These are phyloP conservation scores for Wallacemonas sp. DNA, from an alignment of 208 protist species.

Conservation along the genomic window DNA sequence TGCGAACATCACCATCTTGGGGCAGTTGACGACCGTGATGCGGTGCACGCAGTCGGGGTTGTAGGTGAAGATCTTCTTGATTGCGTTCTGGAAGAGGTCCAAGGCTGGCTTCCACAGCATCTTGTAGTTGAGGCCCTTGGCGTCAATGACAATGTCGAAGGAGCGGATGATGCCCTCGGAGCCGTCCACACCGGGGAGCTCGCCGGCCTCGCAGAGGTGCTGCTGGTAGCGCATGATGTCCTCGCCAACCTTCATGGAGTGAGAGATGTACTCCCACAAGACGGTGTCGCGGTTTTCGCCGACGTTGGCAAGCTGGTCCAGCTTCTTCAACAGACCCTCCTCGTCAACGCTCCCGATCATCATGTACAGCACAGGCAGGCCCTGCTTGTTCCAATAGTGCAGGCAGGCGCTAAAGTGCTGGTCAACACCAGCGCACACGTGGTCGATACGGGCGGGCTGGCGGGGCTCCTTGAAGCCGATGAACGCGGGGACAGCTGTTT, in stretches of 20 bases:
- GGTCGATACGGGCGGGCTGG: conserved; percentile 21
- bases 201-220: conserved; percentile 9
- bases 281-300: conserved; percentile 28
- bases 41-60: conserved; percentile 60
- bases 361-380: conserved; percentile 36
- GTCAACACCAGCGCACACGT: conserved; percentile 27
- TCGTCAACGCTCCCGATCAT: conserved; percentile 31
- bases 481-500: conserved; percentile 15
- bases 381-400: conserved; percentile 43
- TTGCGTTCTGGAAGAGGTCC: conserved; percentile 38
- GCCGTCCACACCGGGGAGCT: conserved; percentile 23
- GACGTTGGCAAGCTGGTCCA: conserved; percentile 30
- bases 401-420: conserved; percentile 17
- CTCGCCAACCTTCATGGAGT: conserved; percentile 11
- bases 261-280: conserved; percentile 28
- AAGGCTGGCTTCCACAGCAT: conserved; percentile 55
- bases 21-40: conserved; percentile 63
- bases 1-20: conserved; percentile 59
- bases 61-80: conserved; percentile 37
- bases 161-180: conserved; percentile 28
- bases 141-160: conserved; percentile 59
- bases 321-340: conserved; percentile 18
- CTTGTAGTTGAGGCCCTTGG: conserved; percentile 50
- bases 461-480: conserved; percentile 11
- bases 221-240: conserved; percentile 20